Base-by-base conservation (phyloP, 108 stramenopile genomes). In the Cyclotella cryptica region DNA sequence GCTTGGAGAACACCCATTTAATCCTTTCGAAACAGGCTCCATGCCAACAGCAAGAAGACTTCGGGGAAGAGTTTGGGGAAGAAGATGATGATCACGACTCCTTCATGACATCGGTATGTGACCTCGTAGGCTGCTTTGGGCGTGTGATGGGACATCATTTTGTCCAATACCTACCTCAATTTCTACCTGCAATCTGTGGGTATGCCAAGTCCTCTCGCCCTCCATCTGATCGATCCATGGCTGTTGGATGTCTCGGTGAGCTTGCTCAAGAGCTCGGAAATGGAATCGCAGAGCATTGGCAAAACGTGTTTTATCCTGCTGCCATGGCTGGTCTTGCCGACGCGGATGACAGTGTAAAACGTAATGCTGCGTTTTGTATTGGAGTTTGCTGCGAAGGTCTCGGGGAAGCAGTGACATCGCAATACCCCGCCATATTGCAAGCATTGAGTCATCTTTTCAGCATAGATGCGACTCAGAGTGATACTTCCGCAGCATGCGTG, bases 81-180 rank as follows among this genome's bases (percentile, higher is more conserved):
- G 98, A 97, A 13, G 98, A 97, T 51, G 98, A 98, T 40, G 96
- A 98, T 63, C 96, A 97, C 68, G 98, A 98, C 58, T 72, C 83
- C 29, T 90, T 96, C 62, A 97, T 96, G 85, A 95, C 92, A 53
- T 87, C 92, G 40, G 96, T 94, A 8, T 94, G 94, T 64, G 96
- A 97, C 75, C 83, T 97, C 35, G 82, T 95, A 40, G 96, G 96
- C 43, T 86, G 85, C 10, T 90, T 93, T 71, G 90, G 87, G 47
- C 82, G 93, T 74, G 90, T 96, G 41, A 90, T 95, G 90, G 97
- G 95, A 52, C 73, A 71, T 21, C 92, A 95, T 46, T 91, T 96
- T 69, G 79, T 83, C 40, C 88, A 92, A 71, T 96, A 87, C 67
- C 79, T 94, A 19, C 90, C 92, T 2, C 84, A 93, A 70, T 97